Conservation (phyloP, 306 rosid genomes). For the Psophocarpus tetragonolobus region DNA sequence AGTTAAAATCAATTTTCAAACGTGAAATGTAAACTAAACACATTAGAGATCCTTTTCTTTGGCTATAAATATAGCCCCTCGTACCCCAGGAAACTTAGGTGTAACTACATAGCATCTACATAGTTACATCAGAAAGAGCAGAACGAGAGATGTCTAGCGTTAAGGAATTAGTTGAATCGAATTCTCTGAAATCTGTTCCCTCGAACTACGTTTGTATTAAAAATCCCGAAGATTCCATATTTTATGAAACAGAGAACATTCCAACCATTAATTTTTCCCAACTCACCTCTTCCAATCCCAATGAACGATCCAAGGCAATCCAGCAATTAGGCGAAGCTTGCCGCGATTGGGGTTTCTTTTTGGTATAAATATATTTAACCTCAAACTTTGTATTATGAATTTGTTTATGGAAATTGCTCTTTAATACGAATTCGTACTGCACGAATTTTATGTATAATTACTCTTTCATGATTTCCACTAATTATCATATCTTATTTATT, state of each 20-base stretch:
- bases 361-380: slow-evolving; percentile 32
- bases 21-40: no score
- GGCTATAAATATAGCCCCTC: not conserved
- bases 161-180: slow-evolving; percentile 46
- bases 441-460: no score
- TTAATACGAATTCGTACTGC: no score
- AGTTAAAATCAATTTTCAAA: no score
- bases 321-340: slow-evolving; percentile 49
- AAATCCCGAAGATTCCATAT: not conserved
- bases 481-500: no score
- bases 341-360: slow-evolving; percentile 61
- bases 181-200: slow-evolving; percentile 32
- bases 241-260: slow-evolving; percentile 18
- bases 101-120: no score
- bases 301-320: slow-evolving; percentile 32
- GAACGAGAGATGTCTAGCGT: slow-evolving; percentile 13
- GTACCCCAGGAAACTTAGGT: no score
- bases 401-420: no score
- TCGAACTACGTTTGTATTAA: slow-evolving; percentile 28
- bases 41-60: not conserved
- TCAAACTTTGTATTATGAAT: not conserved
- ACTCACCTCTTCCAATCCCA: slow-evolving; percentile 38
- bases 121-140: no score
- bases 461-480: no score
- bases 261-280: slow-evolving; percentile 50